Conservation (phyloP, 768 basidiomycete species). For the Naganishia vishniacii region DNA sequence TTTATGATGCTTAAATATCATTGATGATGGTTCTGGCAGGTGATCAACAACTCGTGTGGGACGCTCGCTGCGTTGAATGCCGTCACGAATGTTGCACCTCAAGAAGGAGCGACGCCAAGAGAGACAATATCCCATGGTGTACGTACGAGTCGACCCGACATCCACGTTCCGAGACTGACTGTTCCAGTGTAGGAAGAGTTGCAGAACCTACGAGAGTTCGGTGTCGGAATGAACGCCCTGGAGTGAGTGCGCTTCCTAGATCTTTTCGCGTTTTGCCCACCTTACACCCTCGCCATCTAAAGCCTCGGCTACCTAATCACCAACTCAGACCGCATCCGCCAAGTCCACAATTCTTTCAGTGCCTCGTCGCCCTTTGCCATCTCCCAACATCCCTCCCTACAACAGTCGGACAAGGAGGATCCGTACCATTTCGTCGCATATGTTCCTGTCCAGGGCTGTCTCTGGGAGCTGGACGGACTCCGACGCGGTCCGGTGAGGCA, state of each 20-base stretch:
- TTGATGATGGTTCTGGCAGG: slow-evolving; percentile 49
- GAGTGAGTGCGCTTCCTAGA: too few species aligned
- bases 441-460: slow-evolving; percentile 69
- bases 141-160: slow-evolving; percentile 28
- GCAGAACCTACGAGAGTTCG: slow-evolving; percentile 68
- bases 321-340: slow-evolving; percentile 48
- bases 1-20: slow-evolving; percentile 20
- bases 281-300: too few species aligned
- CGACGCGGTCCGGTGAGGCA: slow-evolving; percentile 74
- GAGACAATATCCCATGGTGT: slow-evolving; percentile 44
- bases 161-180: too few species aligned
- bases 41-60: slow-evolving; percentile 94
- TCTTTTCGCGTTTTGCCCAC: too few species aligned
- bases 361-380: slow-evolving; percentile 82
- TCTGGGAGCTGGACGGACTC: slow-evolving; percentile 93
- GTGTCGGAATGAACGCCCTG: slow-evolving; percentile 74
- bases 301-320: slow-evolving; percentile 48
- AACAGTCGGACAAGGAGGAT: slow-evolving; percentile 65
- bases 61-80: slow-evolving; percentile 92
- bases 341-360: slow-evolving; percentile 85
- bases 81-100: slow-evolving; percentile 46
- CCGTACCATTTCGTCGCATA: slow-evolving; percentile 98
- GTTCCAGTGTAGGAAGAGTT: slow-evolving; percentile 65
- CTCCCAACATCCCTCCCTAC: slow-evolving; percentile 61
- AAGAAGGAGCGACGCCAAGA: slow-evolving; percentile 26